These are phyloP conservation scores for Agrocybe praecox DNA, from an alignment of 768 basidiomycete genomes.

Conservation along the genomic window DNA sequence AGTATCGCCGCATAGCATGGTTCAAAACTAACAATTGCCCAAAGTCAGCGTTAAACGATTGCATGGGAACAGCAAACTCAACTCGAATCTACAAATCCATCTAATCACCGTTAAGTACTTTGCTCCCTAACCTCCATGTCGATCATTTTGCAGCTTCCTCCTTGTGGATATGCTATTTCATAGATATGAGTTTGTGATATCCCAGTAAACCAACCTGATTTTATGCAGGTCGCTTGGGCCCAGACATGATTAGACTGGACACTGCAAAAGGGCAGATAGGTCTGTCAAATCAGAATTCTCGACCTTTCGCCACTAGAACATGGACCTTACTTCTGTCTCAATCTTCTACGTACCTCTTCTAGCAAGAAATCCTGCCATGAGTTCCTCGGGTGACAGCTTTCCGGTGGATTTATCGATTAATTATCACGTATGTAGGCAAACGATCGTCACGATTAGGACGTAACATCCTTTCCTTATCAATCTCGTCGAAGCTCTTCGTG, in stretches of 20 bases:
- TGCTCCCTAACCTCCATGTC: constrained; percentile 16
- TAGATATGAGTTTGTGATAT: too few relatives aligned
- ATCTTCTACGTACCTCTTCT: constrained; percentile 16
- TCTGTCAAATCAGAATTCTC: constrained; percentile 1
- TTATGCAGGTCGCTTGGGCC: too few relatives aligned
- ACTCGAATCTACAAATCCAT: constrained; percentile 15
- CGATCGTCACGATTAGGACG: constrained; percentile 16
- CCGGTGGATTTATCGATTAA: constrained; percentile 18
- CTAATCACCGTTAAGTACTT: constrained; percentile 15
- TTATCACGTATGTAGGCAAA: constrained; percentile 17
- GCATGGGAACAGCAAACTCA: not conserved
- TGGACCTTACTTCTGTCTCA: constrained; percentile 1
- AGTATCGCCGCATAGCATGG: not conserved
- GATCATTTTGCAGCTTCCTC: constrained; percentile 17
- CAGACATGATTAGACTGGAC: not conserved
- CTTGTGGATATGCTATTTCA: not conserved
- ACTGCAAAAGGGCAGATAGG: not conserved
- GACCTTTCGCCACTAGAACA: constrained; percentile 5
- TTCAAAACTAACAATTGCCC: not conserved
- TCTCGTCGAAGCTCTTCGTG: constrained; percentile 8
- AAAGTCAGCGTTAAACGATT: not conserved
- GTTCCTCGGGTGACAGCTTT: constrained; percentile 18
- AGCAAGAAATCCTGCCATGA: constrained; percentile 11
- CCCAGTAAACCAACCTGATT: too few relatives aligned
- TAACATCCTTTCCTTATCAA: constrained; percentile 23